Conservation (phyloP, 371 early-diverging fungal species). For the Mucor velutinosus region DNA sequence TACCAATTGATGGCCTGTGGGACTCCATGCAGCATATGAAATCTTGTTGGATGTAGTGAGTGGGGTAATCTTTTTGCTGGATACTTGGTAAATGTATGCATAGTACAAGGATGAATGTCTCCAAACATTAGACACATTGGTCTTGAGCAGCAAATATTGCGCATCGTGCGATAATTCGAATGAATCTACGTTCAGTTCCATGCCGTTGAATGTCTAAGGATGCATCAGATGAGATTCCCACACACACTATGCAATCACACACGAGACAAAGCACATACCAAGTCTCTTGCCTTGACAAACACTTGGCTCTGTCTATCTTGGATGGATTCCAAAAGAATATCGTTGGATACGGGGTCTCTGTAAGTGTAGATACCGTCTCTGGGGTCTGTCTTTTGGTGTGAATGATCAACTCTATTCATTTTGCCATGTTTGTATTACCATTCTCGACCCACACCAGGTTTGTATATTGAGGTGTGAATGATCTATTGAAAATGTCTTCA, state of each 20-base stretch:
- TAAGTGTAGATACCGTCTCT: constrained; percentile 57
- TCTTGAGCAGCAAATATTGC: constrained; percentile 72
- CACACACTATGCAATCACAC: neutral
- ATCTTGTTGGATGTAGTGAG: constrained; percentile 58
- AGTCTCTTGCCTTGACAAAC: constrained; percentile 34
- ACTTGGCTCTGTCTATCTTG: constrained; percentile 32
- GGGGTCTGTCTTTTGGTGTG: constrained; percentile 12
- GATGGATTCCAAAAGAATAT: constrained; percentile 49
- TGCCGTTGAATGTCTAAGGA: neutral
- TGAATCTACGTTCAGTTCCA: constrained; percentile 38
- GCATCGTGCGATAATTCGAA: constrained; percentile 77
- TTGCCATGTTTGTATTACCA: constrained; percentile 27
- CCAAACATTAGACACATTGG: constrained; percentile 75
- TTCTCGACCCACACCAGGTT: constrained; percentile 57
- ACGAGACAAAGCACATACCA: constrained; percentile 24
- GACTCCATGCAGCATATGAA: constrained; percentile 76
- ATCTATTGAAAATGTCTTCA: constrained; percentile 54
- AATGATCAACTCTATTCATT: neutral
- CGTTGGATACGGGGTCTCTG: constrained; percentile 39
- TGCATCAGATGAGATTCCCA: neutral
- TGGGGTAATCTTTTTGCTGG: constrained; percentile 55
- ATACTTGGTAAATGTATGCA: constrained; percentile 74
- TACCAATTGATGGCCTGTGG: constrained; percentile 74
- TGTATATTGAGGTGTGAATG: constrained; percentile 43
- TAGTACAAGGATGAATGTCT: constrained; percentile 81